Conservation (phyloP, 1,284 basidiomycete species). For the Melampsora allii-populina region DNA sequence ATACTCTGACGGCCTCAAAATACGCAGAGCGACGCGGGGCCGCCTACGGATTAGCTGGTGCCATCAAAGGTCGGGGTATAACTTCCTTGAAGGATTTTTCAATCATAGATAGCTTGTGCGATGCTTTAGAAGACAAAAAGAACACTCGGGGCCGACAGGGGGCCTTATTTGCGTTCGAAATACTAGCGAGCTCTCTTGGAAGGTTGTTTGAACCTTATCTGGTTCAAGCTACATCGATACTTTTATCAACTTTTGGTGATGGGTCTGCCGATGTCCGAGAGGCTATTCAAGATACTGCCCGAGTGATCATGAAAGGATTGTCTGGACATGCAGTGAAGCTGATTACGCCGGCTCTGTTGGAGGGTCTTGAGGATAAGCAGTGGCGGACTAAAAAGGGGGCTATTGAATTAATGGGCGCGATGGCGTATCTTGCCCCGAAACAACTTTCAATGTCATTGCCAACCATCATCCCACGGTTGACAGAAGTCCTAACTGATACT, state of each 20-base stretch:
- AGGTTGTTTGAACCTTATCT: slow-evolving; percentile 94
- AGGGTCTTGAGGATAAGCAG: slow-evolving; percentile 89
- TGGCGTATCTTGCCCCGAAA: slow-evolving; percentile 96
- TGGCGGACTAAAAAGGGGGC: slow-evolving; percentile 44
- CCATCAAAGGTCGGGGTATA: slow-evolving; percentile 85
- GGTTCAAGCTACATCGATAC: slow-evolving; percentile 74
- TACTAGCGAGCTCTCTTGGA: slow-evolving; percentile 77
- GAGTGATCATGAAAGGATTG: slow-evolving; percentile 72
- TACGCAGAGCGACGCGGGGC: slow-evolving; percentile 91
- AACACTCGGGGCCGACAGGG: slow-evolving; percentile 83
- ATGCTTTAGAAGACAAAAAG: slow-evolving; percentile 86
- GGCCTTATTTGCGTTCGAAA: slow-evolving; percentile 92
- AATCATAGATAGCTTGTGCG: slow-evolving; percentile 69
- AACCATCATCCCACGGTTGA: slow-evolving; percentile 91
- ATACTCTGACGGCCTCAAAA: slow-evolving; percentile 72
- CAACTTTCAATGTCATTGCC: slow-evolving; percentile 94
- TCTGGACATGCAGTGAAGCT: slow-evolving; percentile 91
- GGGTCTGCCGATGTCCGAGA: slow-evolving; percentile 83
- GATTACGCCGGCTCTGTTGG: slow-evolving; percentile 83
- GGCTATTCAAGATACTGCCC: slow-evolving; percentile 87
- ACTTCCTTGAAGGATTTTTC: slow-evolving; percentile 77
- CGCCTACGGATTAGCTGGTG: slow-evolving; percentile 91
- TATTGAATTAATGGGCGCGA: slow-evolving; percentile 69
- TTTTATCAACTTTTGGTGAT: slow-evolving; percentile 89
- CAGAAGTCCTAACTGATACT: slow-evolving; percentile 92